Evolutionary conservation across 495 filamentous ascomycete species (phyloP), one percentile per base, ranked within the genome.

Genomic region (Astrothelium macrocarpum): DNA sequence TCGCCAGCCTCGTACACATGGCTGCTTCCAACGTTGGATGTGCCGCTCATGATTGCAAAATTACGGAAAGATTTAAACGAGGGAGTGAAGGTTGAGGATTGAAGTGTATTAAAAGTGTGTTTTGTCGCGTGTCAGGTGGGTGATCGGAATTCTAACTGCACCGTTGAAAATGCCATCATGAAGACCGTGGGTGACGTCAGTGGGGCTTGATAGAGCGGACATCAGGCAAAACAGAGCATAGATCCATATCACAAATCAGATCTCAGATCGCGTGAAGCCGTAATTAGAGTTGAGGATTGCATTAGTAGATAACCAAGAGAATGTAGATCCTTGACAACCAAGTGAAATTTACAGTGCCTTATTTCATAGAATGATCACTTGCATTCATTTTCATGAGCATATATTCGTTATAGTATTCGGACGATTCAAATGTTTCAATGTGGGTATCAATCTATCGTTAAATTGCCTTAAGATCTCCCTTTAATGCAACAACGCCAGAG

Each of bases 1-100:
- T 93, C 90, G 62, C 85, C 86, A 36, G 78, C 82, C 69, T 84
- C 84, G 74, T 87, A 88, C 68, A 86, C 65, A 56, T 68, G 62
- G 29, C 68, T 58, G 65, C 66, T 65, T 64, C 85, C 85, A 70
- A 87, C 83, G 70, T 73, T 80, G 39, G 83, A 84, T 73, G 62
- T 81, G 14, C 69, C 70, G 64, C 62, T 66, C 66, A 70, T 70
- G 31, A 65, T 73, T 60, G 10, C 59, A 4, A n/a, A n/a, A 26
- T 25, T 39, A 23, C 23, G 34, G 26, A 26, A 36, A 29, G 1
- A 36, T 32, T n/a, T n/a, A n/a, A n/a, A n/a, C n/a, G n/a, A n/a
- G n/a, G n/a, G 11, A 32, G 28, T 28, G 43, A 46, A 32, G 42
- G 59, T n/a, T 28, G 12, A 36, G n/a, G 42, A 32, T n/a, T n/a